A percentile compares a stretch with the other conserved stretches of the same genome.
These are phyloP conservation scores for Russula compacta DNA, from an alignment of 768 basidiomycete genomes.

Conservation along the genomic window DNA sequence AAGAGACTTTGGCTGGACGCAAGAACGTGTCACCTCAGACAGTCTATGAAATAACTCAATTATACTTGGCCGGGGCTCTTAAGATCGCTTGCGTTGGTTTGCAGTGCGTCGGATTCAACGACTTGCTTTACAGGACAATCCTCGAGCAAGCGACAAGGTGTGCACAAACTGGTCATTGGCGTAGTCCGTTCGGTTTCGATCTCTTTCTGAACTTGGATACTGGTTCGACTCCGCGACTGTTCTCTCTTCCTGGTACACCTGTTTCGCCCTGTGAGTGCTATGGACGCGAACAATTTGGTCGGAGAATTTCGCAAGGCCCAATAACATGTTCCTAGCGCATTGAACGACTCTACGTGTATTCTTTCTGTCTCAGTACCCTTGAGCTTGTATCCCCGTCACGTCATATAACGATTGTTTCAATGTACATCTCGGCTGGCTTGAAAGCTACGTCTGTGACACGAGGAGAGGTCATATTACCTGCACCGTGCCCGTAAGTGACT, in stretches of 20 bases:
- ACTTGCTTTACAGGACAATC: conserved; percentile 51
- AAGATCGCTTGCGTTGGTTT: conserved; percentile 65
- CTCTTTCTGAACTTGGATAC: conserved; percentile 4
- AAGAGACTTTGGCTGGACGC: conserved; percentile 59
- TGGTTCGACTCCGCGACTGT: conserved; percentile 13
- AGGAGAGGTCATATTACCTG: background rate
- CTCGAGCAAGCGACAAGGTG: conserved; percentile 54
- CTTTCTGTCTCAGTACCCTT: background rate
- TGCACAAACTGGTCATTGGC: conserved; percentile 26
- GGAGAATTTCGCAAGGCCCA: conserved; percentile 7
- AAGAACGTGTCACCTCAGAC: conserved; percentile 76
- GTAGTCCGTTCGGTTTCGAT: conserved; percentile 20
- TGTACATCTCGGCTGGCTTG: conserved; percentile 1
- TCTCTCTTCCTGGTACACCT: conserved; percentile 12
- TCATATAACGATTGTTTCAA: background rate
- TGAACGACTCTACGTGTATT: background rate
- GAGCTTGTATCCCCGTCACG: background rate
- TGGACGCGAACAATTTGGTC: background rate
- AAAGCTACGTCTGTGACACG: background rate
- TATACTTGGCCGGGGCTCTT: conserved; percentile 65
- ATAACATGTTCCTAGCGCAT: background rate
- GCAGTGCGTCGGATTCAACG: conserved; percentile 71
- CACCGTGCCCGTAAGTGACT: background rate
- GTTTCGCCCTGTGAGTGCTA: background rate
- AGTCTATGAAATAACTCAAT: conserved; percentile 62